phyloP scores from a whole-genome alignment of 2,329 filamentous ascomycete genomes.

The Fusarium equiseti region DNA sequence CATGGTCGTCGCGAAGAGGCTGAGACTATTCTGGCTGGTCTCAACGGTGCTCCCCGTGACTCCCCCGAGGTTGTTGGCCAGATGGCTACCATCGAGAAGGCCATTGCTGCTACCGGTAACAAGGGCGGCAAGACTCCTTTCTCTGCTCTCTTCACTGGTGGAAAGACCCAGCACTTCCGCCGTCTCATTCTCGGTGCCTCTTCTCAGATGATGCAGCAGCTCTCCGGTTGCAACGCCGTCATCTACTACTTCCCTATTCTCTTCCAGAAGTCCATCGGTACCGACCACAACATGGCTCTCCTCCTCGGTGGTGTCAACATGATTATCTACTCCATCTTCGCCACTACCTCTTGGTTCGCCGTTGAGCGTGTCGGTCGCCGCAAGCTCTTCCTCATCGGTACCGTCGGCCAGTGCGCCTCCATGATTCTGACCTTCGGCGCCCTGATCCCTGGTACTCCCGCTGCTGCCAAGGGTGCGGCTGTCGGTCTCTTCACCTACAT shows the following conservation, averaged over 20 bases:
- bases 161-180: slow-evolving; percentile 74
- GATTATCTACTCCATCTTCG: slow-evolving; percentile 69
- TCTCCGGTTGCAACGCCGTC: slow-evolving; percentile 70
- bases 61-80: slow-evolving; percentile 68
- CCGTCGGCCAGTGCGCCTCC: slow-evolving; percentile 62
- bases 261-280: slow-evolving; percentile 54
- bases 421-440: slow-evolving; percentile 72
- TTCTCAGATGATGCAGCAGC: slow-evolving; percentile 72
- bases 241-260: slow-evolving; percentile 73
- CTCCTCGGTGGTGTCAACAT: slow-evolving; percentile 64
- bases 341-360: slow-evolving; percentile 67
- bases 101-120: slow-evolving; percentile 65
- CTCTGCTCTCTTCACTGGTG: slow-evolving; percentile 69
- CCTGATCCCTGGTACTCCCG: slow-evolving; percentile 72
- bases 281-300: slow-evolving; percentile 58
- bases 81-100: slow-evolving; percentile 62
- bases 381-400: slow-evolving; percentile 60
- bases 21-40: slow-evolving; percentile 43
- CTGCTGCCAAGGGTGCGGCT: slow-evolving; percentile 71
- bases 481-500: slow-evolving; percentile 78
- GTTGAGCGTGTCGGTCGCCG: slow-evolving; percentile 61
- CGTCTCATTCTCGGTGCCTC: slow-evolving; percentile 71
- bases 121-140: slow-evolving; percentile 59
- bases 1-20: slow-evolving; percentile 61
- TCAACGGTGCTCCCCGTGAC: slow-evolving; percentile 56